Base-by-base conservation (phyloP, 179 eudicot genomes). In the Corrigiola litoralis region DNA sequence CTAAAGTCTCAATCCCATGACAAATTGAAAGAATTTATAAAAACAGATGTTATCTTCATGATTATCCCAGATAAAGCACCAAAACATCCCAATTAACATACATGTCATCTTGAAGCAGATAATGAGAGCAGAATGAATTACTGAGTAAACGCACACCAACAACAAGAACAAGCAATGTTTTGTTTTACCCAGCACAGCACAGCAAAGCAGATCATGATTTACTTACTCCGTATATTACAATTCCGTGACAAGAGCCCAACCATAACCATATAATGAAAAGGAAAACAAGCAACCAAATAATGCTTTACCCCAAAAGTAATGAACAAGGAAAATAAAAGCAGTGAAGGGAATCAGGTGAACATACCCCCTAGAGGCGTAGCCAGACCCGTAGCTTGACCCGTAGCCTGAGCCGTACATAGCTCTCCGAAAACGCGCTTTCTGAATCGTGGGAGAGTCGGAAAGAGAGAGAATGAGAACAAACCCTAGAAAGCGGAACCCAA, bases 341-440 rank as follows among this genome's bases (percentile, higher is more conserved):
- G 16, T 12, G 18, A 32, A 33, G 28, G 7, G 48, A 24, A 48
- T 4, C n/a, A 20, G 1, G 41, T 11, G 16, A 49, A 44, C 78
- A n/a, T 74, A 74, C 78, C 78, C 78, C 65, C 78, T 63, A 29
- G 76, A 61, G 24, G 71, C 18, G 60, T 72, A 72, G 52, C 70
- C 70, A 31, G 69, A 65, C 1, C 61, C 61, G 7, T 64, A 64
- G 28, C 58, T 17, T 0, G 73, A 58, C 31, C 70, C 69, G 65
- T 74, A 74, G 28, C 61, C 23, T 20, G 77, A 65, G 5, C 78
- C 78, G 61, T 74, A 74, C 78, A 74, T 74, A 66, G 48, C 1
- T 17, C 24, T 36, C 60, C 17, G 1, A 38, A 27, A 25, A n/a
- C n/a, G n/a, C 23, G 48, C 2, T 40, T 58, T 5, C 4, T 38